phyloP scores from a whole-genome alignment of 2,329 filamentous ascomycete species.

The Bipolaris sorokiniana region DNA sequence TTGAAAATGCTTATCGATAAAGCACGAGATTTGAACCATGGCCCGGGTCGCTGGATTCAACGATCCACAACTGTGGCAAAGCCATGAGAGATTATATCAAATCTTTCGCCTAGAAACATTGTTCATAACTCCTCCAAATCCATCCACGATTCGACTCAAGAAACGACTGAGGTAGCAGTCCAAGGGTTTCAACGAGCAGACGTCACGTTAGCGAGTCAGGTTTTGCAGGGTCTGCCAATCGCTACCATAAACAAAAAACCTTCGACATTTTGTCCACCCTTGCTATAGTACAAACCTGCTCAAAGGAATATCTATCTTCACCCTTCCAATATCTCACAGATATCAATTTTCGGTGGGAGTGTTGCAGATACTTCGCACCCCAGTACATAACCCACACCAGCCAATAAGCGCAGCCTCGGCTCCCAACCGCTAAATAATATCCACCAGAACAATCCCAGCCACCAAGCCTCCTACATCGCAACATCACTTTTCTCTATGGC shows the following conservation, averaged over 20 bases:
- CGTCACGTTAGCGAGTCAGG: slow-evolving; percentile 8
- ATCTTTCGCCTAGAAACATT: too few species aligned
- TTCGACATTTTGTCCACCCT: background rate
- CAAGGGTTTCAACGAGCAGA: background rate
- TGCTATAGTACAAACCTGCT: background rate
- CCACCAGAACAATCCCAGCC: slow-evolving; percentile 23
- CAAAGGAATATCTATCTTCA: background rate
- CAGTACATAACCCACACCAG: slow-evolving; percentile 10
- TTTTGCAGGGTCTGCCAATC: slow-evolving; percentile 7
- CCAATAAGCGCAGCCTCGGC: slow-evolving; percentile 35
- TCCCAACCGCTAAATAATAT: slow-evolving; percentile 27
- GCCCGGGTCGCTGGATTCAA: background rate
- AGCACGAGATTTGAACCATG: background rate
- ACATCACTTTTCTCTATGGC: slow-evolving; percentile 30
- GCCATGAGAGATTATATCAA: too few species aligned
- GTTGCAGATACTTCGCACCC: slow-evolving; percentile 5
- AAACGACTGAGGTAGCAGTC: background rate
- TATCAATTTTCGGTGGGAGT: background rate
- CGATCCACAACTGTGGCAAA: too few species aligned
- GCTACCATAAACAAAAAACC: background rate
- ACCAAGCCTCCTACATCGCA: slow-evolving; percentile 22
- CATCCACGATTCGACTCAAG: background rate
- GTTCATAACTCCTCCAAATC: background rate
- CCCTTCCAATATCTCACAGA: background rate
- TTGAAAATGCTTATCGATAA: slow-evolving; percentile 29